These are phyloP conservation scores for Exophiala lecanii-corni DNA, from an alignment of 2,329 filamentous ascomycete genomes.

Conservation along the genomic window DNA sequence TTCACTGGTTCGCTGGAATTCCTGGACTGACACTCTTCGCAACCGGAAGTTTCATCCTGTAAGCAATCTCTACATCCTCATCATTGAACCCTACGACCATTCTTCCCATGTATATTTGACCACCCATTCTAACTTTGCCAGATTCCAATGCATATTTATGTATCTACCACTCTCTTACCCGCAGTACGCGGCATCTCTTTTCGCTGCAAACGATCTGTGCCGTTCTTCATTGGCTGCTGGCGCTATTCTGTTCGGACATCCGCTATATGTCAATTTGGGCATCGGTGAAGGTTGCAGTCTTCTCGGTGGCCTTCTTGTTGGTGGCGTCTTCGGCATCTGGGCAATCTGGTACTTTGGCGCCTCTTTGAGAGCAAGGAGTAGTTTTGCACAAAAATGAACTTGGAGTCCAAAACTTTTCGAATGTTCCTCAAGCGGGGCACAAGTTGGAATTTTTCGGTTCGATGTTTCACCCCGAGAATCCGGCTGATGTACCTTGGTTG, in stretches of 20 bases:
- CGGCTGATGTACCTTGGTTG: too few relatives aligned
- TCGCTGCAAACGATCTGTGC: conserved; percentile 29
- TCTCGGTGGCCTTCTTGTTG: conserved; percentile 34
- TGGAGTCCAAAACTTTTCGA: too few relatives aligned
- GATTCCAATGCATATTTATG: conserved; percentile 29
- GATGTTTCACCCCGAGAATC: too few relatives aligned
- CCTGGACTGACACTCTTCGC: conserved; percentile 22
- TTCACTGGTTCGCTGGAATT: conserved; percentile 34
- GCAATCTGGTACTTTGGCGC: conserved; percentile 55
- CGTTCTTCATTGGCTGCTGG: conserved; percentile 32
- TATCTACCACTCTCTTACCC: conserved; percentile 27
- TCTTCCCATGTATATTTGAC: too few relatives aligned
- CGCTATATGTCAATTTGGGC: conserved; percentile 34
- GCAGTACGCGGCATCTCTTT: conserved; percentile 26
- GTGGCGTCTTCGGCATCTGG: conserved; percentile 53
- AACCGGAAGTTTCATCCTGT: conserved; percentile 23
- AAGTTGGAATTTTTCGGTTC: too few relatives aligned
- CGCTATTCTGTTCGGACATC: conserved; percentile 34
- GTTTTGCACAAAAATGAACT: conserved; percentile 4
- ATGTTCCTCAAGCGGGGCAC: too few relatives aligned
- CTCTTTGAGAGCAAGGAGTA: conserved; percentile 52
- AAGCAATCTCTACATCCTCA: conserved; percentile 4
- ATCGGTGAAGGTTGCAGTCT: conserved; percentile 32
- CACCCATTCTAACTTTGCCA: too few relatives aligned
- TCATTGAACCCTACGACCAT: too few relatives aligned